A percentile compares a stretch with the other conserved stretches of the same genome.
Conservation (phyloP, 805 yeast species). For the Metschnikowia baotianmanensis region DNA sequence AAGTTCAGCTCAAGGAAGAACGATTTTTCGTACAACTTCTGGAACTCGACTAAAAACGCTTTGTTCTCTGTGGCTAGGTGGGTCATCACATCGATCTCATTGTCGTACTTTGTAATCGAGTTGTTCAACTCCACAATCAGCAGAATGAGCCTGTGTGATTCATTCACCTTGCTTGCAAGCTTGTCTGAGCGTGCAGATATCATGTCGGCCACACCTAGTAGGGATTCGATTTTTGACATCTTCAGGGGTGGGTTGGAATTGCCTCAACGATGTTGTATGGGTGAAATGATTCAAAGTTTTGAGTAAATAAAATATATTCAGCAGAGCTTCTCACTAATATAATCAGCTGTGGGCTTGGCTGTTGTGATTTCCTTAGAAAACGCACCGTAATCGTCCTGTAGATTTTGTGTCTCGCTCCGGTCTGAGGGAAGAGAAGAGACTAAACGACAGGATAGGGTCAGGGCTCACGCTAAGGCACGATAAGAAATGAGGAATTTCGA, state of each 20-base stretch:
- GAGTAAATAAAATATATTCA: no score
- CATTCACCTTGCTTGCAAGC: conserved; percentile 23
- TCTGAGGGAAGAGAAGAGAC: not conserved
- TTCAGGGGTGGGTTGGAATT: no score
- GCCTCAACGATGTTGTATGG: no score
- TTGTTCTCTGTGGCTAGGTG: conserved; percentile 25
- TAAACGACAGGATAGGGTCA: not conserved
- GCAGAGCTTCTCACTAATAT: no score
- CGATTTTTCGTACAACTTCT: conserved; percentile 31
- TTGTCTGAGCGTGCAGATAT: conserved; percentile 28
- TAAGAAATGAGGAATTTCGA: no score
- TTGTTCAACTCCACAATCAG: conserved; percentile 21
- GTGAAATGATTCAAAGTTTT: no score
- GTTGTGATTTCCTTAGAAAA: not conserved
- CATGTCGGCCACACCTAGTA: conserved; percentile 31
- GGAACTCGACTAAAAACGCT: conserved; percentile 24
- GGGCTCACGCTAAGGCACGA: not conserved
- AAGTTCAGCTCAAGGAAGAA: conserved; percentile 35
- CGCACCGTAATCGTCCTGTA: not conserved
- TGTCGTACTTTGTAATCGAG: conserved; percentile 26
- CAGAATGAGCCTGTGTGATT: conserved; percentile 25
- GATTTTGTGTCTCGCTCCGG: conserved; percentile 1
- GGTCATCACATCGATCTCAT: conserved; percentile 28
- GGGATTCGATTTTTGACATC: conserved; percentile 27
- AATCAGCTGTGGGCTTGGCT: not conserved